phyloP scores from a whole-genome alignment of 768 basidiomycete species.

The Boletus insuetus region DNA sequence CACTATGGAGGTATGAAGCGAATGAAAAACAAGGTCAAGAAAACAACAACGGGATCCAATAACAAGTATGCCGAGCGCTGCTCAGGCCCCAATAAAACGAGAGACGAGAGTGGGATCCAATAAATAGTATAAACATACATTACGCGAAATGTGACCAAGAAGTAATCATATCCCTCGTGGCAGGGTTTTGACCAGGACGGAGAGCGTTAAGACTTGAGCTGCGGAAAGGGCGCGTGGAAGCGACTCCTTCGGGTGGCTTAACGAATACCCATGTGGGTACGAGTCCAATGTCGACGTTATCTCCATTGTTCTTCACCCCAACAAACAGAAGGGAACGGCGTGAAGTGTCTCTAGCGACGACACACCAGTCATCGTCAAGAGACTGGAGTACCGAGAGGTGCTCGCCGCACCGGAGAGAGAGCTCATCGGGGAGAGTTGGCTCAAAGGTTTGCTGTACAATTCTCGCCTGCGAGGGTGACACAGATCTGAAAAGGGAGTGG shows the following conservation, averaged over 20 bases:
- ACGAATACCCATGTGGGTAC: conserved; percentile 79
- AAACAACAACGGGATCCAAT: background rate
- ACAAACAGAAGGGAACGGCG: conserved; percentile 33
- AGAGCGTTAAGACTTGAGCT: conserved; percentile 50
- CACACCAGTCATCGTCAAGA: conserved; percentile 81
- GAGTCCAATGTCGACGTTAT: conserved; percentile 62
- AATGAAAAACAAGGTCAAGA: background rate
- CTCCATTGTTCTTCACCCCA: conserved; percentile 19
- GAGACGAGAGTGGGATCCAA: background rate
- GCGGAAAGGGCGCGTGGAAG: conserved; percentile 63
- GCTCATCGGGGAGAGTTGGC: conserved; percentile 73
- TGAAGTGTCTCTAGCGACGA: conserved; percentile 57
- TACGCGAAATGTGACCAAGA: conserved; percentile 51
- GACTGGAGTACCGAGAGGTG: conserved; percentile 58
- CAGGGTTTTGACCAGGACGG: conserved; percentile 40
- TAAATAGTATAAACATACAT: background rate
- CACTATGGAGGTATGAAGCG: background rate
- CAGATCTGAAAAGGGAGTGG: conserved; percentile 5
- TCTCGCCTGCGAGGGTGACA: conserved; percentile 39
- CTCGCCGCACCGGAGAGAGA: conserved; percentile 57
- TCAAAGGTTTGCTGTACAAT: conserved; percentile 64
- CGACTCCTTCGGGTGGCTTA: conserved; percentile 56
- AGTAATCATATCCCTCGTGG: conserved; percentile 43
- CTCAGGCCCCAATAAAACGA: background rate
- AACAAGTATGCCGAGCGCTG: background rate